Evolutionary conservation across 225 moss, liverwort and hornwort genomes (phyloP), one percentile per base, ranked within the genome.

Genomic region (Ulota crispa): DNA sequence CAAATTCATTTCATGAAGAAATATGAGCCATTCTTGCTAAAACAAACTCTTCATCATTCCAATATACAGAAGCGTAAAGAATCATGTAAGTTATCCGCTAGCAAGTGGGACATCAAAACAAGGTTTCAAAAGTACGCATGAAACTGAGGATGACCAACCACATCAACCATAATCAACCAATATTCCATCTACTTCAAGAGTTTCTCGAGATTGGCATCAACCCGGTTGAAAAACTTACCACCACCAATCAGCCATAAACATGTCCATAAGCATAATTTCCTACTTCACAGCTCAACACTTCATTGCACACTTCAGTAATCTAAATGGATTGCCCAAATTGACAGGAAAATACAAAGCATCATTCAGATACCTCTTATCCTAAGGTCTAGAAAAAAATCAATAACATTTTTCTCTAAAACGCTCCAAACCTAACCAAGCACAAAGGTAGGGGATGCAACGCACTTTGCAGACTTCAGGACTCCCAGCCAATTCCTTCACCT

Each of bases 401-500:
- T 45, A 59, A 60, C 47, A 37, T 20, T 52, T 69, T 52, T 78
- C 76, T 70, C 6, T 36, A 75, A 36, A 65, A 47, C 56, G 80
- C 76, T 76, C 13, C 67, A 55, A 66, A 66, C 41, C 7, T 41
- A 63, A 81, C 68, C 73, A 62, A 50, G 50, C 50, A n/a, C 18
- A 78, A 24, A 55, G 67, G 19, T 73, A 75, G 28, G 76, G 76
- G 57, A 59, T 10, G 73, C 57, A 78, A 67, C 78, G 83, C 84
- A 73, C 69, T 80, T 82, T 77, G 64, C 78, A 71, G 60, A 84
- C 76, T 80, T 84, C 82, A 63, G 70, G 24, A 78, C 79, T 79
- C 79, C 86, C 52, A 42, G 66, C n/a, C 43, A 66, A 72, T 86
- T 43, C 84, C 88, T 79, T 91, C 85, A 88, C 90, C 90, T 88